Evolutionary conservation across 805 yeast species (phyloP), one percentile per base, ranked within the genome.

Genomic region (Spathaspora boniae): DNA sequence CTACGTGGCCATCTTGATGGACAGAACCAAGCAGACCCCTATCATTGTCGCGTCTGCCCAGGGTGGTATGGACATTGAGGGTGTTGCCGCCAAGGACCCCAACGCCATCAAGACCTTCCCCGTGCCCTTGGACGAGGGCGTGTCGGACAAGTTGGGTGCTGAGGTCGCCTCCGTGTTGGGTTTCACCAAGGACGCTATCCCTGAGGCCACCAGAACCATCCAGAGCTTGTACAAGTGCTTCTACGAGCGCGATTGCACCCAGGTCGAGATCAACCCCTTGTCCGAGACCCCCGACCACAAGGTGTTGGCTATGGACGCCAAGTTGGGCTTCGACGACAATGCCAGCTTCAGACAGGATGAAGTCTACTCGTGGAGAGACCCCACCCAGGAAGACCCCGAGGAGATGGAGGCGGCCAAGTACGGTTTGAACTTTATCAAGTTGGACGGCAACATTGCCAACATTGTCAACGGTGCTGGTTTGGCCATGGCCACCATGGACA

Each of bases 401-500:
- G 98, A 91, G 71, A 87, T 87, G 51, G 82, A 77, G 64, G 99
- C 98, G 45, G 73, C 93, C 54, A 69, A 86, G 65, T 83, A 79
- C 57, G 93, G 88, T 54, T 78, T 93, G 58, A 93, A 93, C 74
- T 93, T 91, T 67, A 94, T 93, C 73, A 93, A 93, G 74, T 81
- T 93, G 60, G 94, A 91, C 60, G 99, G 99, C 68, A 86, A 88
- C 76, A 91, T 93, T 59, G 99, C 98, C 54, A 91, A 96, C 74
- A 76, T 93, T 45, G 99, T 93, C 63, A 93, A 93, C 68, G 99
- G 99, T 74, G 99, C 99, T 41, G 99, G 99, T 67, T 78, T 93
- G 62, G 99, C 99, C 56, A 93, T 93, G 99, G 99, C 99, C 53
- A 93, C 99, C 48, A 89, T 93, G 97, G 99, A 93, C 69, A 94